phyloP scores from a whole-genome alignment of 805 yeast genomes.

The Tetrapisispora nanseiensis region DNA sequence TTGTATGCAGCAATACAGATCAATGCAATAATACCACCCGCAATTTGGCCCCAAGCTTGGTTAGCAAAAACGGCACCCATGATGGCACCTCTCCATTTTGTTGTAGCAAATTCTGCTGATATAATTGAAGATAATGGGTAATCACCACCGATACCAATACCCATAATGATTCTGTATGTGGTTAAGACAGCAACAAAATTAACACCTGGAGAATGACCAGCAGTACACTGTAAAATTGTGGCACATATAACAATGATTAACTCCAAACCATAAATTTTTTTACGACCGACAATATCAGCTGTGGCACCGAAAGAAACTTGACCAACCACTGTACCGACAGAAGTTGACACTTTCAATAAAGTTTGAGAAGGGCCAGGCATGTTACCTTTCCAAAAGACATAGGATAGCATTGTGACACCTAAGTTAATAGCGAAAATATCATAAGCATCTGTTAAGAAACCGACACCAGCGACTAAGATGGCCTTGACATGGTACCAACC shows the following conservation, averaged over 20 bases:
- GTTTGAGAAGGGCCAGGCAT: conserved; percentile 69
- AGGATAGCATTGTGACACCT: conserved; percentile 68
- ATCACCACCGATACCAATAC: conserved; percentile 97
- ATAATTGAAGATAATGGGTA: conserved; percentile 90
- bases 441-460: conserved; percentile 87
- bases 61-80: conserved; percentile 95
- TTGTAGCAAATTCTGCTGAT: conserved; percentile 85
- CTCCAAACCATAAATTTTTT: conserved; percentile 78
- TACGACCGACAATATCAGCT: conserved; percentile 80
- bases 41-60: conserved; percentile 93
- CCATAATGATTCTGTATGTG: conserved; percentile 77
- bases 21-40: conserved; percentile 78
- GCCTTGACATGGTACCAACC: conserved; percentile 80
- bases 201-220: conserved; percentile 65
- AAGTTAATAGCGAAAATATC: conserved; percentile 86
- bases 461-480: conserved; percentile 84
- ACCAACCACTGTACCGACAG: conserved; percentile 90
- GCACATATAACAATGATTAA: conserved; percentile 76
- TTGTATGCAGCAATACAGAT: conserved; percentile 71
- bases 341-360: conserved; percentile 75
- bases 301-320: conserved; percentile 75
- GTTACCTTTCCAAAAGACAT: conserved; percentile 57
- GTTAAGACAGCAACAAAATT: conserved; percentile 64
- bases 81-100: conserved; percentile 96
- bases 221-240: conserved; percentile 63